phyloP scores from a whole-genome alignment of 2,329 filamentous ascomycete genomes.

The Fusarium coicis region DNA sequence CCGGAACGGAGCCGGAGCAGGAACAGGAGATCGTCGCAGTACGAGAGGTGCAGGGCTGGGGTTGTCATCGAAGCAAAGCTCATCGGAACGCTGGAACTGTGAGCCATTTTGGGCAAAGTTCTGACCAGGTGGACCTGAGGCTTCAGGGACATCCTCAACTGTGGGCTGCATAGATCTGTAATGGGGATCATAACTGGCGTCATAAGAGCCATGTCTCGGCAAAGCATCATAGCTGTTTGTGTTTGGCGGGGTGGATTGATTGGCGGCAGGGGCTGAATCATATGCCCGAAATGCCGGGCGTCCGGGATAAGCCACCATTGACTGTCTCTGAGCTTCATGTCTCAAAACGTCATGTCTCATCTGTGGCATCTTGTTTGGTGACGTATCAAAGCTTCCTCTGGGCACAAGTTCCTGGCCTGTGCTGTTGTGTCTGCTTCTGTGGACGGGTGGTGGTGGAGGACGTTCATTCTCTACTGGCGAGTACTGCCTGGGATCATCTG shows the following conservation, averaged over 20 bases:
- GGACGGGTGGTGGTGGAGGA: constrained; percentile 67
- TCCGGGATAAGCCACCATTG: constrained; percentile 62
- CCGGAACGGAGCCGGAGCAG: constrained; percentile 35
- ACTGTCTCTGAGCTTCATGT: constrained; percentile 66
- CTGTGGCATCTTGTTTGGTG: constrained; percentile 55
- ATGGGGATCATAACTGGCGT: constrained; percentile 58
- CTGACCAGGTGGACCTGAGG: constrained; percentile 49
- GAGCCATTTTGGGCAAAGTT: constrained; percentile 39
- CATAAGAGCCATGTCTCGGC: constrained; percentile 63
- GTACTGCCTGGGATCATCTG: constrained; percentile 49
- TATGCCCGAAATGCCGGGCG: constrained; percentile 64
- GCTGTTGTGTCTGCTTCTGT: constrained; percentile 60
- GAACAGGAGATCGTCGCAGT: constrained; percentile 49
- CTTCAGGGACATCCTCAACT: constrained; percentile 72
- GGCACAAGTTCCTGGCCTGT: constrained; percentile 55
- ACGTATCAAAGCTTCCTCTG: constrained; percentile 54
- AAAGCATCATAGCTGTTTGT: constrained; percentile 50
- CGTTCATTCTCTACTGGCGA: constrained; percentile 55
- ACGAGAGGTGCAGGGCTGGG: constrained; percentile 59
- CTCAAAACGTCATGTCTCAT: constrained; percentile 70
- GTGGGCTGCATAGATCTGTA: constrained; percentile 68
- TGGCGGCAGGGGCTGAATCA: constrained; percentile 58
- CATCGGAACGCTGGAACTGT: constrained; percentile 47
- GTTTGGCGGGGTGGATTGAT: constrained; percentile 43
- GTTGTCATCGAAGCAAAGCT: constrained; percentile 53